Percentiles rank a stretch among this genome's conserved stretches.
phyloP scores from a whole-genome alignment of 176 grass and related monocot genomes.

The Canna indica region DNA sequence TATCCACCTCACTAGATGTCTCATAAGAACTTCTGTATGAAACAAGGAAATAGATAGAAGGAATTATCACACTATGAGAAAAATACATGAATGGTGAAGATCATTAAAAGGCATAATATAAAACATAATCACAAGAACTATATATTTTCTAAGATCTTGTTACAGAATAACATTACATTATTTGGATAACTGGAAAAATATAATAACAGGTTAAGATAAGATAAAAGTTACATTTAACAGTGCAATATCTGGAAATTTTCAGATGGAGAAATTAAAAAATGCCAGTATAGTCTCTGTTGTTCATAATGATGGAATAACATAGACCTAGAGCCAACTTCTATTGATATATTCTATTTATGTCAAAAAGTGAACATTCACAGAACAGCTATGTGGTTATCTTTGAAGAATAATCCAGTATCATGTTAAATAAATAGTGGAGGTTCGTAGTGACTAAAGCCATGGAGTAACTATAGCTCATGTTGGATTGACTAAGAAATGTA shows the following conservation, averaged over 20 bases:
- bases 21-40: neutral
- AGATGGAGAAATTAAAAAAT: neutral
- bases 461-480: neutral
- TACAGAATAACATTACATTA: neutral
- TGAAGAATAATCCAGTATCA: neutral
- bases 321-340: neutral
- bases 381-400: neutral
- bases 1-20: neutral
- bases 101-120: too few relatives aligned
- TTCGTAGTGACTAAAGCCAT: neutral
- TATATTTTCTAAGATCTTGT: too few relatives aligned
- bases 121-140: too few relatives aligned
- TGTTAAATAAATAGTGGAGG: neutral
- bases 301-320: neutral
- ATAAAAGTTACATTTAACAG: neutral
- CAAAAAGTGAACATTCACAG: neutral
- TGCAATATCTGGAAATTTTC: neutral
- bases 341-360: neutral
- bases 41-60: neutral
- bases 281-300: neutral
- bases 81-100: too few relatives aligned
- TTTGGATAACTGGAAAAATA: neutral
- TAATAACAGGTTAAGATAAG: neutral
- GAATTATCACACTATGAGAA: neutral
- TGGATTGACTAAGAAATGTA: neutral